Evolutionary conservation across 345 rosid species (phyloP).

Genomic region (Ceriops decandra): DNA sequence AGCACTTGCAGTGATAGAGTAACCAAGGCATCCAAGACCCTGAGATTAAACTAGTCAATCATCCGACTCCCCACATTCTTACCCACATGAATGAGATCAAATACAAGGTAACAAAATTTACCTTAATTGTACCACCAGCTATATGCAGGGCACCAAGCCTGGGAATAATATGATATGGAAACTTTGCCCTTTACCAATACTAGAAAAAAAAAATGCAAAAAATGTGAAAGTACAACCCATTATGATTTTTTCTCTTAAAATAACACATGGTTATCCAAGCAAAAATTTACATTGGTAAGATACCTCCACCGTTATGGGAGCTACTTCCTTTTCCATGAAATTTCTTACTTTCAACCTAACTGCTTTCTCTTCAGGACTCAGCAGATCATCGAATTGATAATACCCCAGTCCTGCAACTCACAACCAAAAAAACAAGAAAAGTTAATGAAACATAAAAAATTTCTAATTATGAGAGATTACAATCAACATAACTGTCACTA

Average conservation of each 20-base stretch:
- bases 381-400: constrained; percentile 67
- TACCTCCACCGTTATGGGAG: constrained; percentile 86
- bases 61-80: constrained; percentile 6
- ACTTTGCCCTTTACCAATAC: constrained; percentile 99
- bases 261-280: too few relatives aligned
- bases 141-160: constrained; percentile 58
- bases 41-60: constrained; percentile 30
- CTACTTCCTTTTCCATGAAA: constrained; percentile 90
- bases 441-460: not conserved
- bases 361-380: constrained; percentile 75
- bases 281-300: constrained; percentile 4
- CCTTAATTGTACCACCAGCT: constrained; percentile 92
- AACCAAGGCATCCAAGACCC: constrained; percentile 97
- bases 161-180: constrained; percentile 82
- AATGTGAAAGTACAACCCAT: not conserved
- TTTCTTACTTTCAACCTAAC: constrained; percentile 60
- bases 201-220: constrained; percentile 18
- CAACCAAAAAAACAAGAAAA: not conserved
- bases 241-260: too few relatives aligned
- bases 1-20: constrained; percentile 69
- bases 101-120: constrained; percentile 19
- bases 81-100: not conserved
- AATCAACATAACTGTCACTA: too few relatives aligned
- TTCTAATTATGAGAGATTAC: too few relatives aligned
- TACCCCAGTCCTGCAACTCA: constrained; percentile 5